Percentiles rank a stretch among this genome's conserved stretches.
phyloP scores from a whole-genome alignment of 768 basidiomycete genomes.

The Coprinopsis marcescibilis region DNA sequence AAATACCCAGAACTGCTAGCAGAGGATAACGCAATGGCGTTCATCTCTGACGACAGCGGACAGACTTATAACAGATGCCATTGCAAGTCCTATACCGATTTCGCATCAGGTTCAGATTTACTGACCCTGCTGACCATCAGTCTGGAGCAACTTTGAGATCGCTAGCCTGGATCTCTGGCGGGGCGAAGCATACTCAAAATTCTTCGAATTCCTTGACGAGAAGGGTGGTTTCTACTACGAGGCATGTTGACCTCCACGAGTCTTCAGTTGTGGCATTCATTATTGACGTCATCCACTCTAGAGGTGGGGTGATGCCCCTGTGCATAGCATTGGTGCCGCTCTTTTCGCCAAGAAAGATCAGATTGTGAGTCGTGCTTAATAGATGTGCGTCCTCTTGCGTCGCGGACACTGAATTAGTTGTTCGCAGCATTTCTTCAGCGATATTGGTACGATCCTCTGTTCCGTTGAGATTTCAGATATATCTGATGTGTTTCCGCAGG shows the following conservation, averaged over 20 bases:
- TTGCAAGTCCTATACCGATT: slow-evolving; percentile 34
- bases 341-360: slow-evolving; percentile 85
- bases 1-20: slow-evolving; percentile 55
- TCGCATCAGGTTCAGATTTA: background rate
- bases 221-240: slow-evolving; percentile 89
- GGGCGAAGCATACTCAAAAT: slow-evolving; percentile 72
- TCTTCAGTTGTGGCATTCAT: background rate
- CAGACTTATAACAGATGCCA: slow-evolving; percentile 72
- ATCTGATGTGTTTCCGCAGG: slow-evolving; percentile 19
- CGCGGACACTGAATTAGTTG: too few relatives aligned
- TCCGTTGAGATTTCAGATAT: background rate
- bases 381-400: slow-evolving; percentile 2
- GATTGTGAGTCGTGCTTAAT: slow-evolving; percentile 36
- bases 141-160: slow-evolving; percentile 96
- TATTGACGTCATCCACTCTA: slow-evolving; percentile 20
- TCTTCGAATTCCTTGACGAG: slow-evolving; percentile 76
- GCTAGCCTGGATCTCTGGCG: slow-evolving; percentile 82
- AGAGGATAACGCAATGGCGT: slow-evolving; percentile 70
- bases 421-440: slow-evolving; percentile 81
- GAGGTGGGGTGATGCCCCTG: slow-evolving; percentile 92
- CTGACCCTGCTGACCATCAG: slow-evolving; percentile 29
- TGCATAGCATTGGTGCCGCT: slow-evolving; percentile 87
- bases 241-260: slow-evolving; percentile 27
- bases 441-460: slow-evolving; percentile 44
- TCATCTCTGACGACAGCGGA: slow-evolving; percentile 76